Evolutionary conservation across 441 rosid genomes (phyloP).

Genomic region (Gossypium trilobum): DNA sequence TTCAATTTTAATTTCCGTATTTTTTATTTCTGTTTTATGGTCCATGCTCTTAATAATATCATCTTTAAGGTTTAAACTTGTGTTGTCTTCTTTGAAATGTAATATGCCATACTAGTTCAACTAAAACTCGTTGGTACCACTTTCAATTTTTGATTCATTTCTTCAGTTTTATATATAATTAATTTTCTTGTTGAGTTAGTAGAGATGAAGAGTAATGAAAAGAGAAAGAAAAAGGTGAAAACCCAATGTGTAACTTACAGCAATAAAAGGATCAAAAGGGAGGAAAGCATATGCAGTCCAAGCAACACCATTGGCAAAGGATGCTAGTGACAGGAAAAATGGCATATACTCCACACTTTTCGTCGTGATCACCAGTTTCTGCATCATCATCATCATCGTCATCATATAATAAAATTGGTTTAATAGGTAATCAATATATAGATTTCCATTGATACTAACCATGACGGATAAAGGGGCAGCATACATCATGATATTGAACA

Average conservation of each 20-base stretch:
- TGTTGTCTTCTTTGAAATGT: no score
- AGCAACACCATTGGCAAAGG: slow-evolving; percentile 54
- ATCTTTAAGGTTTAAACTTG: no score
- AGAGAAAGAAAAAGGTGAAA: neutral
- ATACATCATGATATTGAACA: slow-evolving; percentile 68
- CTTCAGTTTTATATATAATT: neutral
- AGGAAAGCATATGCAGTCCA: slow-evolving; percentile 76
- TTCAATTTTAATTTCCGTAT: no score
- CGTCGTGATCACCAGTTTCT: slow-evolving; percentile 72
- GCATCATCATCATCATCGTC: slow-evolving; percentile 12
- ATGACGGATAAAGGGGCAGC: slow-evolving; percentile 74
- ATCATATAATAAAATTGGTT: no score
- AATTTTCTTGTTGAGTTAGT: neutral
- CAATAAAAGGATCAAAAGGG: slow-evolving; percentile 56
- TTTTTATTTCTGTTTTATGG: no score
- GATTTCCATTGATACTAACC: slow-evolving; percentile 32
- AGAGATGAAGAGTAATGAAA: neutral
- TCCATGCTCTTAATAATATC: no score
- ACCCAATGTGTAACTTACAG: slow-evolving; percentile 28
- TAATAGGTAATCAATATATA: neutral
- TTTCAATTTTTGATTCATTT: neutral
- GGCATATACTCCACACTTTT: slow-evolving; percentile 96
- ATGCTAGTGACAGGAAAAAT: slow-evolving; percentile 53
- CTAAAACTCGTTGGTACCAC: neutral
- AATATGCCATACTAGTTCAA: no score